Base-by-base conservation (phyloP, 352 stramenopile genomes). In the Globisporangium middletonii region DNA sequence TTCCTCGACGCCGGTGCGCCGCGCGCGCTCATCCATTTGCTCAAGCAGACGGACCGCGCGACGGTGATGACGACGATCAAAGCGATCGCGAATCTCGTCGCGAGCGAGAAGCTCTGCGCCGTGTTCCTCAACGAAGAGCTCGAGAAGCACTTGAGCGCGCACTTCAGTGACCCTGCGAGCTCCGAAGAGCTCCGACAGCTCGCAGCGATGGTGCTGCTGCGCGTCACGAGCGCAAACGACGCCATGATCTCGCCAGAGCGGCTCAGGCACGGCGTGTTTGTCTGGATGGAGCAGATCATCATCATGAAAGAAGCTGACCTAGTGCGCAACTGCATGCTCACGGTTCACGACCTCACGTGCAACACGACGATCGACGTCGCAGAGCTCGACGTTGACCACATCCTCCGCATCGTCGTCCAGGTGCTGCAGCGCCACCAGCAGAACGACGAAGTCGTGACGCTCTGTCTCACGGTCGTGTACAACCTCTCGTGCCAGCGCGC, bases 261-360 rank as follows among this genome's bases (percentile, higher is more conserved):
- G 53, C 53, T 87, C 4, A 85, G 82, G 46, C 60, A 73, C 41
- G 76, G 73, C 15, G 78, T 87, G 47, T 79, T 90, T 11, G 65
- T 85, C 4, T 90, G 80, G 80, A 88, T 88, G 80, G 77, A 90
- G 55, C 75, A 90, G 62, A 90, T 90, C 57, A 86, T 88, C 46
- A 62, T 71, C 45, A 90, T 90, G 75, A 79, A 86, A 37, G 74
- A 90, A 28, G 66, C 76, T 26, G 65, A 72, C 5, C 75, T 90
- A n/a, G 79, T 92, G 23, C 77, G 77, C 38, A 92, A 88, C 57
- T 89, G 79, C 50, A 77, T 92, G 65, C 68, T 92, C 41, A 87
- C 82, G 7, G 79, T 90, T 27, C 76, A 88, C 47, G 77, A 89
- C 19, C 63, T 89, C 48, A 88, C 80, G 30, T 79, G 80, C 52